These are phyloP conservation scores for Pythium insidiosum DNA, from an alignment of 352 stramenopile genomes.

Conservation along the genomic window DNA sequence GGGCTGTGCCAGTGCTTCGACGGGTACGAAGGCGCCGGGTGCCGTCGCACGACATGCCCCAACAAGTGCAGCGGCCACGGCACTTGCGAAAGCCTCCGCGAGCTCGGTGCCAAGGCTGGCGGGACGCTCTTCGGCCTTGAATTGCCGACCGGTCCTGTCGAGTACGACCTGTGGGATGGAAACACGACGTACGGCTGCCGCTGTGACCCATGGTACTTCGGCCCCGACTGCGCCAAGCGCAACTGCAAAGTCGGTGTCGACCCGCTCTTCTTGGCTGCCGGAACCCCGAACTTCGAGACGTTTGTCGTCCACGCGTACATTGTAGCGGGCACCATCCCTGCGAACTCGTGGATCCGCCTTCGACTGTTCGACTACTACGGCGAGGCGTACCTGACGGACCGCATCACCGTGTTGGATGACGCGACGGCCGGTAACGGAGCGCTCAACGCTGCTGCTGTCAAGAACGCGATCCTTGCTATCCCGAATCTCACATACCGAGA, in stretches of 20 bases:
- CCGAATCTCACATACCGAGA: conserved; percentile 39
- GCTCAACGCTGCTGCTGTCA: neutral
- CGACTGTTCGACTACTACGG: conserved; percentile 64
- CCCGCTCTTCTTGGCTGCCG: conserved; percentile 41
- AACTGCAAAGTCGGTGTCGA: conserved; percentile 68
- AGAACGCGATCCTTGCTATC: conserved; percentile 24
- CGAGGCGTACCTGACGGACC: conserved; percentile 52
- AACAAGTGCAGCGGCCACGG: conserved; percentile 64
- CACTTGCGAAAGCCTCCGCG: conserved; percentile 58
- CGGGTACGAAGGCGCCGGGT: conserved; percentile 86
- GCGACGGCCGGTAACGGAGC: neutral
- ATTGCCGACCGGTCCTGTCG: conserved; percentile 7
- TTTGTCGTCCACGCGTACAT: conserved; percentile 41
- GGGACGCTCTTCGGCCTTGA: conserved; percentile 34
- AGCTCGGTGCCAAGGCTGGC: conserved; percentile 39
- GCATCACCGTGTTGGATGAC: conserved; percentile 32
- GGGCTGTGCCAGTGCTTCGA: conserved; percentile 86
- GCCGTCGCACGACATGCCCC: conserved; percentile 67
- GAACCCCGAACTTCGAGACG: conserved; percentile 28
- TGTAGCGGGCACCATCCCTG: neutral
- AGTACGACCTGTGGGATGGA: conserved; percentile 77
- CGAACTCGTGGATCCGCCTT: conserved; percentile 25
- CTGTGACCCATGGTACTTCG: conserved; percentile 84
- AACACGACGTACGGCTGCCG: conserved; percentile 80
- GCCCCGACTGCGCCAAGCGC: conserved; percentile 69